Conservation (phyloP, 495 filamentous ascomycete genomes). For the Penicillium samsonianum region DNA sequence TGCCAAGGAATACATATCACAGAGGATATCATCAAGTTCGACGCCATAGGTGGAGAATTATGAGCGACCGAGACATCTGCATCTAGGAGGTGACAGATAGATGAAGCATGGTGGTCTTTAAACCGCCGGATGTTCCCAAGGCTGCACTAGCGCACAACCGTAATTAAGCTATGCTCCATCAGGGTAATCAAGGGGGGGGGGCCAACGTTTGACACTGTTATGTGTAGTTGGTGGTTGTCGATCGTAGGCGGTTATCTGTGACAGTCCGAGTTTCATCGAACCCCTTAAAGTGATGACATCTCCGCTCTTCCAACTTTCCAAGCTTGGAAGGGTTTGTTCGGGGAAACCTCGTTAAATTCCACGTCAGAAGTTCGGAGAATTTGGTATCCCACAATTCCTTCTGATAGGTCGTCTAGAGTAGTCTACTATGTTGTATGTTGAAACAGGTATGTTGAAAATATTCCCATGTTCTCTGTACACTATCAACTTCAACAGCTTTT, state of each 20-base stretch:
- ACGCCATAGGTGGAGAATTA: constrained; percentile 39
- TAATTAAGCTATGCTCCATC: constrained; percentile 24
- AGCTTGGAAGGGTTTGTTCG: constrained; percentile 14
- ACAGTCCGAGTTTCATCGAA: constrained; percentile 39
- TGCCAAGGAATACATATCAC: constrained; percentile 26
- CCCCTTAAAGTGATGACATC: constrained; percentile 6
- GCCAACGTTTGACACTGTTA: constrained; percentile 5
- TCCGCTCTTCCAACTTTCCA: constrained; percentile 17
- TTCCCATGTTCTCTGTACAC: too few relatives aligned
- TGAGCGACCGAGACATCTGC: constrained; percentile 22
- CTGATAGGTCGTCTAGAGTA: not conserved
- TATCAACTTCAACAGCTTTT: not conserved
- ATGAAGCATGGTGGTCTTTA: constrained; percentile 33
- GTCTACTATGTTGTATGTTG: too few relatives aligned
- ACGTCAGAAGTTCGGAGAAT: not conserved
- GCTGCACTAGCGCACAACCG: constrained; percentile 12
- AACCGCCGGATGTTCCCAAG: constrained; percentile 18
- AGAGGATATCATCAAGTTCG: constrained; percentile 25
- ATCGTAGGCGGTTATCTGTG: constrained; percentile 37
- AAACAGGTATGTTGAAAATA: too few relatives aligned
- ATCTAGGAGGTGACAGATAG: constrained; percentile 36
- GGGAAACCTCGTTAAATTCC: constrained; percentile 18
- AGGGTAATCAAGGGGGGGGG: constrained; percentile 7
- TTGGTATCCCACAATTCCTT: not conserved
- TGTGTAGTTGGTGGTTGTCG: constrained; percentile 24